These are phyloP conservation scores for Neoconidiobolus thromboides DNA, from an alignment of 371 early-diverging fungal species.

Conservation along the genomic window DNA sequence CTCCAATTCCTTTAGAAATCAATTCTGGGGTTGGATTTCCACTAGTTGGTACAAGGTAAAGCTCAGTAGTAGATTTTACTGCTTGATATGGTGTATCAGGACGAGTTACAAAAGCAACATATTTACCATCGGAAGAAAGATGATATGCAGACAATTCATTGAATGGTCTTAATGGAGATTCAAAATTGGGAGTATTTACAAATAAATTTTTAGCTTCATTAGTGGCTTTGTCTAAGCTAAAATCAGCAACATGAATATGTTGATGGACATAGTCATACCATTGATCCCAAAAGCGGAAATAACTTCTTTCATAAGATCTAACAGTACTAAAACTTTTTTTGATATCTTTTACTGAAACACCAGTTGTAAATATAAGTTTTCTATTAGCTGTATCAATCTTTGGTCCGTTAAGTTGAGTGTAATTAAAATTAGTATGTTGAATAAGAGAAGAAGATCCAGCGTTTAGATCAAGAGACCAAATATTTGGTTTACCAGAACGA, in stretches of 20 bases:
- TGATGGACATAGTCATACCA: constrained; percentile 28
- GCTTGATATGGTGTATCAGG: constrained; percentile 35
- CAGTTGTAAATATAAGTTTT: constrained; percentile 29
- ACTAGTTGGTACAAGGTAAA: constrained; percentile 38
- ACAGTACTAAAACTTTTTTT: constrained; percentile 20
- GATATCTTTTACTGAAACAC: constrained; percentile 18
- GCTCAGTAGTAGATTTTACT: constrained; percentile 56
- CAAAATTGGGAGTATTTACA: constrained; percentile 12
- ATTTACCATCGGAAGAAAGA: constrained; percentile 30
- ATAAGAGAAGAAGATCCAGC: constrained; percentile 17
- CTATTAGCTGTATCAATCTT: constrained; percentile 20
- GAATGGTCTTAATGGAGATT: constrained; percentile 29
- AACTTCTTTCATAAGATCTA: constrained; percentile 31
- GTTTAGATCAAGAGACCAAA: constrained; percentile 19
- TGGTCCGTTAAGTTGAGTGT: constrained; percentile 18
- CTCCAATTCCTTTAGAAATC: constrained; percentile 38
- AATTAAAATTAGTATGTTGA: constrained; percentile 25
- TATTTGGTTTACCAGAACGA: constrained; percentile 24
- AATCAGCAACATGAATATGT: constrained; percentile 9
- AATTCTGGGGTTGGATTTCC: constrained; percentile 19
- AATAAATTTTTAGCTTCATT: constrained; percentile 28
- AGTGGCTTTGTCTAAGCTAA: constrained; percentile 11
- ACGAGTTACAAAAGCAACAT: constrained; percentile 51
- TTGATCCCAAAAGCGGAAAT: constrained; percentile 53
- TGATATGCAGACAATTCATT: constrained; percentile 34